Evolutionary conservation across 2,329 filamentous ascomycete species (phyloP).

Genomic region (Botrytis hyacinthi): DNA sequence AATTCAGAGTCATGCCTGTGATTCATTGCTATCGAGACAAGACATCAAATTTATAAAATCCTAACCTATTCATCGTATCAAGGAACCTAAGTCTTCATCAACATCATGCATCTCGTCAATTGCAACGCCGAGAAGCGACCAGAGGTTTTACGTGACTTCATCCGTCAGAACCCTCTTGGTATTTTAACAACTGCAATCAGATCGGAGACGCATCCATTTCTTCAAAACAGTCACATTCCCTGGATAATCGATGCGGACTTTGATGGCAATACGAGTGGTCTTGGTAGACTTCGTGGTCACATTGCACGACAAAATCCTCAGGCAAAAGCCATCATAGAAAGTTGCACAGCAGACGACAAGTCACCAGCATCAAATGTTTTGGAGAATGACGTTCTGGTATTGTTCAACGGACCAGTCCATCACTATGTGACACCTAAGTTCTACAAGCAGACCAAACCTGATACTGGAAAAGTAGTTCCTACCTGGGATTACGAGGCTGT

Average conservation of each 20-base stretch:
- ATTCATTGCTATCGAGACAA: background rate
- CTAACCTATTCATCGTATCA: background rate
- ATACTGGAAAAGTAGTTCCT: constrained; percentile 63
- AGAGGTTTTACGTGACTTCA: constrained; percentile 50
- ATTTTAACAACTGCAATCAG: constrained; percentile 60
- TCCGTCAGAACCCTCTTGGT: constrained; percentile 59
- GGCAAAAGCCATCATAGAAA: constrained; percentile 57
- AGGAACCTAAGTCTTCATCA: background rate
- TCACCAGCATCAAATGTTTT: constrained; percentile 34
- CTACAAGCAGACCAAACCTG: constrained; percentile 63
- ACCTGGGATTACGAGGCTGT: constrained; percentile 70
- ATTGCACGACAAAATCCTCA: constrained; percentile 64
- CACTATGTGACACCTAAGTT: constrained; percentile 70
- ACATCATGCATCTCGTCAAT: background rate
- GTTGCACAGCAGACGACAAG: constrained; percentile 30
- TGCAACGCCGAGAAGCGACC: constrained; percentile 10
- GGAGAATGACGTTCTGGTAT: constrained; percentile 56
- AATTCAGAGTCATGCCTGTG: background rate
- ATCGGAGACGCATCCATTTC: constrained; percentile 6
- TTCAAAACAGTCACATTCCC: constrained; percentile 9
- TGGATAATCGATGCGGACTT: background rate
- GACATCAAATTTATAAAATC: too few relatives aligned
- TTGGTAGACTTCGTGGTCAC: constrained; percentile 53
- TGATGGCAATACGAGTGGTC: constrained; percentile 12
- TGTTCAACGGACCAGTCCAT: constrained; percentile 58